phyloP scores from a whole-genome alignment of 148 eudicot species.

The Suaeda aralocaspica region DNA sequence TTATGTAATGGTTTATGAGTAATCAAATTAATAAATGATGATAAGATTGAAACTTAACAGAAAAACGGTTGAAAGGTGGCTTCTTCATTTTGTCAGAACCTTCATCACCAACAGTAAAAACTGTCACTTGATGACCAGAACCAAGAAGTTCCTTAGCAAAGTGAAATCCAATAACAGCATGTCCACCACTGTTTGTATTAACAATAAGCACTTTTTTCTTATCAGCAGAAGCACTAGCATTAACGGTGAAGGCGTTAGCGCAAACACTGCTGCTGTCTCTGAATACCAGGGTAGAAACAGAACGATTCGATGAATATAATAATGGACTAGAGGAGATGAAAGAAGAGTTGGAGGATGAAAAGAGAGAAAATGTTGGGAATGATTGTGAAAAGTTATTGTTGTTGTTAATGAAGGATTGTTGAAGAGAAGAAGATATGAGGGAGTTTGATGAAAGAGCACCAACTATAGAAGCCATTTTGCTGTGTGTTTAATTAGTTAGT shows the following conservation, averaged over 20 bases:
- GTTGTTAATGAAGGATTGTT: slow-evolving; percentile 11
- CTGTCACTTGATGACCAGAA: slow-evolving; percentile 76
- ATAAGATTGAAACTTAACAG: slow-evolving; percentile 33
- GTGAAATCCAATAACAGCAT: slow-evolving; percentile 90
- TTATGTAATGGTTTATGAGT: no score
- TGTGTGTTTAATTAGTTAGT: neutral
- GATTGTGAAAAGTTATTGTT: slow-evolving; percentile 19
- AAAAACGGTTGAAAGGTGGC: slow-evolving; percentile 84
- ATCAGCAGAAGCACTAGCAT: slow-evolving; percentile 33
- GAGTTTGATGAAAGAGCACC: slow-evolving; percentile 36
- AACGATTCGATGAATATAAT: slow-evolving; percentile 7
- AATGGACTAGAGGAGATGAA: slow-evolving; percentile 17
- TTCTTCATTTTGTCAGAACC: slow-evolving; percentile 95
- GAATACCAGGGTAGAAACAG: slow-evolving; percentile 21
- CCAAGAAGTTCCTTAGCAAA: slow-evolving; percentile 86
- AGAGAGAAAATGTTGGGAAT: slow-evolving; percentile 32
- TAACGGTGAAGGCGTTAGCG: slow-evolving; percentile 28
- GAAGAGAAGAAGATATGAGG: slow-evolving; percentile 28
- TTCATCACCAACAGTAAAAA: slow-evolving; percentile 86
- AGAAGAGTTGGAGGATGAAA: slow-evolving; percentile 30
- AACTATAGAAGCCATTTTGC: slow-evolving; percentile 65
- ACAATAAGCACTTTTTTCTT: slow-evolving; percentile 82
- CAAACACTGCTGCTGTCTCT: slow-evolving; percentile 19
- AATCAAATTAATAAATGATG: neutral
- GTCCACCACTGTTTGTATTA: slow-evolving; percentile 85